These are phyloP conservation scores for Cylindricascospora bacillispora DNA, from an alignment of 1,139 yeast species.

Conservation along the genomic window DNA sequence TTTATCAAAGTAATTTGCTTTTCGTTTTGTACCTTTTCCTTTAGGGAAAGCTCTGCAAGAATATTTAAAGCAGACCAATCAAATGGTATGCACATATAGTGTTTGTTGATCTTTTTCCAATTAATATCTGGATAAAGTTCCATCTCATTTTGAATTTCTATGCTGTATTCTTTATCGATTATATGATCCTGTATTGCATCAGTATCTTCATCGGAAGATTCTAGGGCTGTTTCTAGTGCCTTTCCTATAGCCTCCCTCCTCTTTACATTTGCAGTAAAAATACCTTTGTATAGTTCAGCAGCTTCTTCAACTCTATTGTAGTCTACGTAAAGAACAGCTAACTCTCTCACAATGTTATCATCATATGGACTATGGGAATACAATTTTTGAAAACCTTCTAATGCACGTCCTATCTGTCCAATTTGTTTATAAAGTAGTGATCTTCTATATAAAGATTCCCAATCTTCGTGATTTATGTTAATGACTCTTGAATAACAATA, in stretches of 20 bases:
- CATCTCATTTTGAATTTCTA: constrained; percentile 17
- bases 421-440: constrained; percentile 55
- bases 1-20: constrained; percentile 56
- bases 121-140: constrained; percentile 16
- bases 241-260: constrained; percentile 22
- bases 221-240: constrained; percentile 25
- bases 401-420: constrained; percentile 56
- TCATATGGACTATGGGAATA: constrained; percentile 50
- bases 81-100: constrained; percentile 35
- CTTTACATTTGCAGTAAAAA: constrained; percentile 42
- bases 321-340: constrained; percentile 67
- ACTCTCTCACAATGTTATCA: constrained; percentile 48
- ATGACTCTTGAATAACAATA: constrained; percentile 71
- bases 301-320: constrained; percentile 74
- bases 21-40: constrained; percentile 38
- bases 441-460: constrained; percentile 44
- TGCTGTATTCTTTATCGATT: constrained; percentile 12
- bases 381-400: constrained; percentile 58
- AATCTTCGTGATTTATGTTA: constrained; percentile 41
- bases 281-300: constrained; percentile 55
- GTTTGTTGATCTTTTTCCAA: constrained; percentile 20
- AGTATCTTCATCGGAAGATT: constrained; percentile 22
- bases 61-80: constrained; percentile 87
- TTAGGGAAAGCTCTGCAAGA: constrained; percentile 62
- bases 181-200: constrained; percentile 7